Evolutionary conservation across 2,329 filamentous ascomycete species (phyloP).

Genomic region (Ceratocystis colombiana): DNA sequence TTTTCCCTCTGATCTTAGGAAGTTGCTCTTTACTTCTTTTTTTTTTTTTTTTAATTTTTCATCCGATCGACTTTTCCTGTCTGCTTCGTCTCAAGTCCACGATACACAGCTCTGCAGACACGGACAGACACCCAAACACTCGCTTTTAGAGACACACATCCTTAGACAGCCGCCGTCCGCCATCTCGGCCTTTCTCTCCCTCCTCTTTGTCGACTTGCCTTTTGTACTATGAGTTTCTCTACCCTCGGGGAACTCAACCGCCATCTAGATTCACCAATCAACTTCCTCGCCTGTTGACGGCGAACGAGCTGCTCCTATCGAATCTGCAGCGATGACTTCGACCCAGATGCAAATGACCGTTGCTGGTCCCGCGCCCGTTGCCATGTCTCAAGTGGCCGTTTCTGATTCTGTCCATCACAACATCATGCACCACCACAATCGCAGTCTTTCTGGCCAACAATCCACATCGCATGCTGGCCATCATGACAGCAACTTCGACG

Average conservation of each 20-base stretch:
- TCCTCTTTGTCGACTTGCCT: not conserved
- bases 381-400: conserved; percentile 19
- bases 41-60: no score
- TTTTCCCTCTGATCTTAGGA: no score
- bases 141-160: no score
- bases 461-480: not conserved
- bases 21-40: no score
- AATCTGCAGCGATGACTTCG: conserved; percentile 25
- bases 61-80: no score
- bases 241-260: conserved; percentile 11
- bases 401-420: conserved; percentile 17
- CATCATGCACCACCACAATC: not conserved
- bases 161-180: no score
- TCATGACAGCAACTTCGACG: conserved; percentile 3
- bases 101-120: no score
- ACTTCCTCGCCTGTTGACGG: conserved; percentile 14
- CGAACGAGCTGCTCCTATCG: conserved; percentile 23
- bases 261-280: conserved; percentile 11
- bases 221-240: conserved; percentile 21
- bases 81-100: no score
- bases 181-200: no score
- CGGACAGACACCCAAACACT: no score
- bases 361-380: conserved; percentile 22
- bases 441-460: not conserved
- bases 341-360: conserved; percentile 24